Percentiles rank a stretch among this genome's conserved stretches.
Evolutionary conservation across 768 basidiomycete genomes (phyloP).

Genomic region (Pleurotus cornucopiae): DNA sequence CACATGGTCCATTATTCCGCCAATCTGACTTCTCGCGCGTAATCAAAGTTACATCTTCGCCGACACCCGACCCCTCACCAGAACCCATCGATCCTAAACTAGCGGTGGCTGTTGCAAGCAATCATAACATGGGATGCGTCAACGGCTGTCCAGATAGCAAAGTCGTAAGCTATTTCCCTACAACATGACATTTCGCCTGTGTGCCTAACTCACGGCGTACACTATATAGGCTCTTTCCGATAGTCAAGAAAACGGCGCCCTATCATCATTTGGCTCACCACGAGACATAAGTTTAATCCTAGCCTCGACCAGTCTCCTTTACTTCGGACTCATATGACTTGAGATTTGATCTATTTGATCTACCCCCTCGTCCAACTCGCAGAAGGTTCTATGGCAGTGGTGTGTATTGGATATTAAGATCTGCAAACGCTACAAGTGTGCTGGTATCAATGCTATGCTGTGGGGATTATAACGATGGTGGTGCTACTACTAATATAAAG

Average conservation of each 20-base stretch:
- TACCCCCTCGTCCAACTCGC: not conserved
- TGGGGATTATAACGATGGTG: not conserved
- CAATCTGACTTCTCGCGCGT: not conserved
- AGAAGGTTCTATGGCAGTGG: too few relatives aligned
- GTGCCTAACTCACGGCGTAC: not conserved
- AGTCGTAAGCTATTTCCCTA: constrained; percentile 16
- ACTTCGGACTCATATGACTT: not conserved
- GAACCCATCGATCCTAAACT: constrained; percentile 19
- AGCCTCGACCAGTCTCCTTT: not conserved
- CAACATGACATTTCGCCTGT: not conserved
- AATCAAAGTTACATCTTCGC: constrained; percentile 7
- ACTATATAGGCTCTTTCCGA: not conserved
- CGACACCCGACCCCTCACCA: constrained; percentile 13
- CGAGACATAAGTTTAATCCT: not conserved
- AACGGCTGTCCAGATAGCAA: constrained; percentile 12
- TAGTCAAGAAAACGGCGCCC: not conserved
- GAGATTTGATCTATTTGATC: not conserved
- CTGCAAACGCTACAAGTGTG: constrained; percentile 8
- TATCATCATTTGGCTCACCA: not conserved
- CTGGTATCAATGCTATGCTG: not conserved
- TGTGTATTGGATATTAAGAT: too few relatives aligned
- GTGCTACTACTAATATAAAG: not conserved
- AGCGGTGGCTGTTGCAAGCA: constrained; percentile 20
- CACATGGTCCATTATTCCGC: not conserved
- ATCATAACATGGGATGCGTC: constrained; percentile 20